Conservation (phyloP, 2,329 filamentous ascomycete genomes). For the Blastomyces percursus region DNA sequence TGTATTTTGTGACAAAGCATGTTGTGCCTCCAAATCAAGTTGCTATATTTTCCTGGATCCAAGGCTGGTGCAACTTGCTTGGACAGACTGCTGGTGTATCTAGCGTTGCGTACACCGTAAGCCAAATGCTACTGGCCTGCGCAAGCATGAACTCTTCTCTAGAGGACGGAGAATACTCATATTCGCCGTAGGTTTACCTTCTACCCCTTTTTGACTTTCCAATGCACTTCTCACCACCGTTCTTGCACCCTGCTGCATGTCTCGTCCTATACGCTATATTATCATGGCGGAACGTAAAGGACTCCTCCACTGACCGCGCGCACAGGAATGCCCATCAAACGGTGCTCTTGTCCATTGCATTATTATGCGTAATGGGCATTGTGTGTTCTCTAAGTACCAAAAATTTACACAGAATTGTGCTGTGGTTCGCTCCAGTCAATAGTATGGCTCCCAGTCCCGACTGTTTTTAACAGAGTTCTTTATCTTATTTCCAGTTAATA, state of each 20-base stretch:
- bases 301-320: constrained; percentile 10
- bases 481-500: constrained; percentile 15
- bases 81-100: constrained; percentile 54
- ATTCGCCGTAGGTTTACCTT: constrained; percentile 42
- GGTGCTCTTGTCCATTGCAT: constrained; percentile 46
- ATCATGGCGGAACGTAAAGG: background rate
- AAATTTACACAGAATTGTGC: constrained; percentile 47
- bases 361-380: constrained; percentile 45
- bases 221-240: background rate
- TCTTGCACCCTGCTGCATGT: background rate
- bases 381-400: constrained; percentile 55
- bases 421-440: constrained; percentile 58
- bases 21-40: constrained; percentile 52
- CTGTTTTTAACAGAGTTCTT: background rate
- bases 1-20: constrained; percentile 58
- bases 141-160: constrained; percentile 50
- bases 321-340: constrained; percentile 47
- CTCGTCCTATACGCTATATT: background rate
- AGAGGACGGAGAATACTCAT: constrained; percentile 42
- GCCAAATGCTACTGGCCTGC: constrained; percentile 53
- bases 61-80: constrained; percentile 57
- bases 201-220: background rate
- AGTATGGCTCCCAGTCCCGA: constrained; percentile 29
- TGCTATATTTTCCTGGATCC: constrained; percentile 53
- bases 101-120: constrained; percentile 51